phyloP scores from a whole-genome alignment of 1,284 basidiomycete genomes.

The Austroboletus novae-zelandiae region DNA sequence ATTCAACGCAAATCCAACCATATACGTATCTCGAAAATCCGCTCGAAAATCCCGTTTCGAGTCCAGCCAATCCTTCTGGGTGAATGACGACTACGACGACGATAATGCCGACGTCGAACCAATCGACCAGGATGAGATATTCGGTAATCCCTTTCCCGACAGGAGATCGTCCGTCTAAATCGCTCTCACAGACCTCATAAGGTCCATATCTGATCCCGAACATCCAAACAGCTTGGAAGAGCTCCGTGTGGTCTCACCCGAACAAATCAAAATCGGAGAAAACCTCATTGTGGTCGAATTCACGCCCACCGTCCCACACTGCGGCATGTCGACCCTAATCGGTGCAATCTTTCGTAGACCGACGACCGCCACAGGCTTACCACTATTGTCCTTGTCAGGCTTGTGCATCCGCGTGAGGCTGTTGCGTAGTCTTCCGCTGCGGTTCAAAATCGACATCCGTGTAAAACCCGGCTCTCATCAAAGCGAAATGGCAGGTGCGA shows the following conservation, averaged over 20 bases:
- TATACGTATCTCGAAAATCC: slow-evolving; percentile 48
- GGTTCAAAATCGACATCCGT: slow-evolving; percentile 94
- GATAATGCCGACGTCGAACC: slow-evolving; percentile 44
- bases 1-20: slow-evolving; percentile 64
- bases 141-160: slow-evolving; percentile 41
- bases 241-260: slow-evolving; percentile 89
- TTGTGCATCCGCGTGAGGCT: slow-evolving; percentile 91
- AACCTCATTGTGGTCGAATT: slow-evolving; percentile 86
- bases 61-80: slow-evolving; percentile 48
- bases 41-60: slow-evolving; percentile 36
- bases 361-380: slow-evolving; percentile 1
- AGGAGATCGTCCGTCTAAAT: not conserved
- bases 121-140: slow-evolving; percentile 71
- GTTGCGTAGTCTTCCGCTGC: slow-evolving; percentile 83
- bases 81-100: slow-evolving; percentile 41
- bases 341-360: slow-evolving; percentile 44
- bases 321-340: slow-evolving; percentile 96
- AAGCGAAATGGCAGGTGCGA: slow-evolving; percentile 81
- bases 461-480: slow-evolving; percentile 96
- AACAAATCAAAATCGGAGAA: slow-evolving; percentile 76
- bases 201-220: slow-evolving; percentile 94
- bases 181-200: slow-evolving; percentile 70
- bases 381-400: slow-evolving; percentile 46
- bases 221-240: slow-evolving; percentile 98
- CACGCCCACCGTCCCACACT: slow-evolving; percentile 98